These are phyloP conservation scores for Lachancea fermentati DNA, from an alignment of 805 yeast species.

Conservation along the genomic window DNA sequence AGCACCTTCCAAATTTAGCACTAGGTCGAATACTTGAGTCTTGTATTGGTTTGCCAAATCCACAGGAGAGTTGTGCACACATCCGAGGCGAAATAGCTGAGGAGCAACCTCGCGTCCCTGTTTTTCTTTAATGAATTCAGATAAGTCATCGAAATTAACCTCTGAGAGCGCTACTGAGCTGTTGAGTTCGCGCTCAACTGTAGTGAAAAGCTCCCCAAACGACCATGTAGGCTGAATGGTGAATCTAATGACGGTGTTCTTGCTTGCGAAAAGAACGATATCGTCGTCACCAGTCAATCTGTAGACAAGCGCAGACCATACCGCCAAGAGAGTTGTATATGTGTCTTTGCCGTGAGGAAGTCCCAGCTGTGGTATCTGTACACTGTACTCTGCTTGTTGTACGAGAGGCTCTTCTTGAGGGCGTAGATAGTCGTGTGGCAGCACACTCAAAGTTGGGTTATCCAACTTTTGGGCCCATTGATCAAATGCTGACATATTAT, in stretches of 20 bases:
- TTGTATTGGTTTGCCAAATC: slow-evolving; percentile 32
- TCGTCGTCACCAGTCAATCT: slow-evolving; percentile 94
- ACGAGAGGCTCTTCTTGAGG: slow-evolving; percentile 65
- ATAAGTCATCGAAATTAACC: slow-evolving; percentile 52
- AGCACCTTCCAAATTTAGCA: slow-evolving; percentile 29
- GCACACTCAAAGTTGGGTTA: slow-evolving; percentile 76
- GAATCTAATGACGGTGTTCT: slow-evolving; percentile 52
- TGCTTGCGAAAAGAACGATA: slow-evolving; percentile 59
- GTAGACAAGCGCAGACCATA: slow-evolving; percentile 63
- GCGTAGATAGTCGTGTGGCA: slow-evolving; percentile 83
- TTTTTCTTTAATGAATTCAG: slow-evolving; percentile 42
- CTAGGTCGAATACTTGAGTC: slow-evolving; percentile 41
- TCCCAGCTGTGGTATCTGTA: slow-evolving; percentile 28
- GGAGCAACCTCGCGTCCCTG: slow-evolving; percentile 55
- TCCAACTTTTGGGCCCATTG: slow-evolving; percentile 64
- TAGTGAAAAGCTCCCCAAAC: slow-evolving; percentile 47
- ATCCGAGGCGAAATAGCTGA: slow-evolving; percentile 47
- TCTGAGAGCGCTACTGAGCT: slow-evolving; percentile 20
- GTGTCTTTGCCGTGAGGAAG: slow-evolving; percentile 22
- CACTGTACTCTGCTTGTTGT: slow-evolving; percentile 48
- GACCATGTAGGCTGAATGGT: slow-evolving; percentile 48
- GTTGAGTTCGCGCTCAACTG: slow-evolving; percentile 40
- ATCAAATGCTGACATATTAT: slow-evolving; percentile 20
- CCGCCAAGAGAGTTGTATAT: slow-evolving; percentile 55
- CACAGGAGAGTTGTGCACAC: slow-evolving; percentile 39